A percentile compares a stretch with the other conserved stretches of the same genome.
Conservation (phyloP, 345 rosid species). For the Lagerstroemia speciosa region DNA sequence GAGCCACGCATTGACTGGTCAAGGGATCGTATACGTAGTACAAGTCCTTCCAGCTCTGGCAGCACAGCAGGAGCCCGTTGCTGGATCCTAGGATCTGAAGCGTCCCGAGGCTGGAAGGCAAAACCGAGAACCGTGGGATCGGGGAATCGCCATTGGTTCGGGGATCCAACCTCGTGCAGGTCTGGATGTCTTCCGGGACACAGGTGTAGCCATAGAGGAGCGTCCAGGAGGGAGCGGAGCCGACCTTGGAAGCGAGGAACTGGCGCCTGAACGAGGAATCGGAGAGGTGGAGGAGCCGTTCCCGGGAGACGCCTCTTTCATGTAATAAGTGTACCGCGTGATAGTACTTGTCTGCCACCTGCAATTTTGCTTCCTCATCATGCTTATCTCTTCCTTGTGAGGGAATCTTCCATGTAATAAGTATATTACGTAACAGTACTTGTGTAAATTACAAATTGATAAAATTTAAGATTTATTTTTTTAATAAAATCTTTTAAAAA, state of each 20-base stretch:
- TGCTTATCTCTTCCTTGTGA: too few species aligned
- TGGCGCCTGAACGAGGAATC: background rate
- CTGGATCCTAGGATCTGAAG: constrained; percentile 2
- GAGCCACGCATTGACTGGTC: background rate
- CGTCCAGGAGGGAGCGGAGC: background rate
- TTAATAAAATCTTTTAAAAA: too few species aligned
- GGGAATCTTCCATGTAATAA: too few species aligned
- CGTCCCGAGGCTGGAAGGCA: background rate
- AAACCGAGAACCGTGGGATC: background rate
- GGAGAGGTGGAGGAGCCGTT: constrained; percentile 4
- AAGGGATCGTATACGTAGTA: constrained; percentile 2
- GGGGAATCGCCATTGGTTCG: background rate
- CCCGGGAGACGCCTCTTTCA: constrained; percentile 3
- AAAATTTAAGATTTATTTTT: too few species aligned
- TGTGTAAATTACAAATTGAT: too few species aligned
- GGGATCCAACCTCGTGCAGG: background rate
- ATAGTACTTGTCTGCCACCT: too few species aligned
- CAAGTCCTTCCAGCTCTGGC: constrained; percentile 1
- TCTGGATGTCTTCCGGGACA: background rate
- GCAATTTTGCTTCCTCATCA: too few species aligned
- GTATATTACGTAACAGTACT: too few species aligned
- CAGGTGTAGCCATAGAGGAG: background rate
- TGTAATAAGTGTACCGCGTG: too few species aligned
- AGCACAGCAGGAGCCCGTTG: constrained; percentile 6
- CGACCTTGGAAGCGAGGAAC: background rate